Conservation (phyloP, 2,329 filamentous ascomycete species). For the Aspergillus ochraceus region DNA sequence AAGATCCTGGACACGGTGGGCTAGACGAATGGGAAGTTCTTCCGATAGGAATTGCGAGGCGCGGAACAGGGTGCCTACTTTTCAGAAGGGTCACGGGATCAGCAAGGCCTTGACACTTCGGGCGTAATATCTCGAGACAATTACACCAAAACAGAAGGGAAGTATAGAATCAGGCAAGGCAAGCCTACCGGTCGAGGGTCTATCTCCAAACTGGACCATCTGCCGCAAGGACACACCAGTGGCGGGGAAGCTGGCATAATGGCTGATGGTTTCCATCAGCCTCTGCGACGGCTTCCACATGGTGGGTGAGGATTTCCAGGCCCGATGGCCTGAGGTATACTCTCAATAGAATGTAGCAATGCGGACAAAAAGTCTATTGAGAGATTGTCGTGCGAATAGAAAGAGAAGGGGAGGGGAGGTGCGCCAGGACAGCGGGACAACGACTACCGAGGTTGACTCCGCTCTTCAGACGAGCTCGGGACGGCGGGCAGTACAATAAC, state of each 20-base stretch:
- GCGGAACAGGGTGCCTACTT: constrained; percentile 84
- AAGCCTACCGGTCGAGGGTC: constrained; percentile 76
- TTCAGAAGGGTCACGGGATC: constrained; percentile 10
- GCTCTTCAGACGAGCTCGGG: constrained; percentile 9
- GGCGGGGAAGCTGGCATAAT: constrained; percentile 95
- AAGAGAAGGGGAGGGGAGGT: constrained; percentile 7
- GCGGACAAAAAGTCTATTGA: constrained; percentile 3
- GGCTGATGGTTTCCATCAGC: constrained; percentile 95
- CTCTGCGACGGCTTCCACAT: constrained; percentile 94
- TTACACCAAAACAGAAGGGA: not conserved
- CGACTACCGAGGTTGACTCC: constrained; percentile 32
- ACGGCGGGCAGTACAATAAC: constrained; percentile 4
- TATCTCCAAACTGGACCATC: constrained; percentile 98
- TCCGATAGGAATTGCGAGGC: constrained; percentile 98
- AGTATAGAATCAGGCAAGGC: not conserved
- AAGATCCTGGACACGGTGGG: constrained; percentile 94
- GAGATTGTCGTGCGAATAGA: constrained; percentile 12
- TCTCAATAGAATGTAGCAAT: constrained; percentile 3
- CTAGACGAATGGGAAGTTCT: constrained; percentile 93
- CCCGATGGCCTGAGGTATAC: constrained; percentile 27
- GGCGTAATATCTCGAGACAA: constrained; percentile 1
- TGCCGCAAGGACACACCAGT: constrained; percentile 94
- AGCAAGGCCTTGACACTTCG: constrained; percentile 10
- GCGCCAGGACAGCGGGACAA: constrained; percentile 13
- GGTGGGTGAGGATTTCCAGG: constrained; percentile 27